Conservation (phyloP, 495 filamentous ascomycete genomes). For the Hyaloscypha hepaticicola region DNA sequence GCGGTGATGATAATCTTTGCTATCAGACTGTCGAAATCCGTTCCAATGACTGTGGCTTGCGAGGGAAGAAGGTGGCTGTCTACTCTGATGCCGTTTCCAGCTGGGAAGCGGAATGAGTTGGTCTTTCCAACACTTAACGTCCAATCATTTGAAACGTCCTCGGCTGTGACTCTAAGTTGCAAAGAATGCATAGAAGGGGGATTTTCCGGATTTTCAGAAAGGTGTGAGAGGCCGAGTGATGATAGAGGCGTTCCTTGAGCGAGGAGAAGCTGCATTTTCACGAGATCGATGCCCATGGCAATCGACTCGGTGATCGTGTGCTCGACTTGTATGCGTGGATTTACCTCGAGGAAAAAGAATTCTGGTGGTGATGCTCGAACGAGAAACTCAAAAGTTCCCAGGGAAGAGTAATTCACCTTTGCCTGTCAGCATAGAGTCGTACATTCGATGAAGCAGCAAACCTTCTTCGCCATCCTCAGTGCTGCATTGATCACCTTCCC, state of each 20-base stretch:
- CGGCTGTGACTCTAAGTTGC: constrained; percentile 58
- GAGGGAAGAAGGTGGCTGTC: constrained; percentile 51
- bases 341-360: constrained; percentile 66
- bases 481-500: constrained; percentile 42
- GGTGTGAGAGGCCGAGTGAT: constrained; percentile 40
- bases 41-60: constrained; percentile 44
- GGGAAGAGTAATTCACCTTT: constrained; percentile 52
- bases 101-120: constrained; percentile 50
- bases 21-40: constrained; percentile 59
- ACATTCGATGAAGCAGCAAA: constrained; percentile 46
- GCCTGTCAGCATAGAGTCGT: constrained; percentile 36
- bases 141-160: constrained; percentile 52
- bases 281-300: constrained; percentile 52
- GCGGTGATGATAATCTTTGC: constrained; percentile 63
- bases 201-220: constrained; percentile 32
- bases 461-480: constrained; percentile 48
- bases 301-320: constrained; percentile 62
- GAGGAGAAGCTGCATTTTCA: constrained; percentile 54
- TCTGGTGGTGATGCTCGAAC: constrained; percentile 50
- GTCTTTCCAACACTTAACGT: constrained; percentile 59
- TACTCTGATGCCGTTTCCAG: constrained; percentile 55
- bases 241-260: constrained; percentile 50
- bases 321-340: constrained; percentile 64
- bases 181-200: constrained; percentile 42
- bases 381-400: constrained; percentile 62